These are phyloP conservation scores for Phialophora macrospora DNA, from an alignment of 2,329 filamentous ascomycete species.

Conservation along the genomic window DNA sequence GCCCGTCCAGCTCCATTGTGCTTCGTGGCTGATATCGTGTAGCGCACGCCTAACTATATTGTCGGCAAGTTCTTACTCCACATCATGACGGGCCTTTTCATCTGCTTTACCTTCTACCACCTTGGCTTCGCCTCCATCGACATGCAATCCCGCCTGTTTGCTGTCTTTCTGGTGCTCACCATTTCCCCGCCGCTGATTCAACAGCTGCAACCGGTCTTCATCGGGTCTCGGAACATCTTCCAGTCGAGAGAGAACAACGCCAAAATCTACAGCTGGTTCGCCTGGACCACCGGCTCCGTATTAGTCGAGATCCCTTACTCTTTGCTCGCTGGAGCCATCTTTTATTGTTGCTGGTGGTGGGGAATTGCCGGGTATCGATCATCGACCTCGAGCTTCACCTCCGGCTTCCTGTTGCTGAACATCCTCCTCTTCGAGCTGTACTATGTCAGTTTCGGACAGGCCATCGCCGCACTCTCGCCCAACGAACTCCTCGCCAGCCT, in stretches of 20 bases:
- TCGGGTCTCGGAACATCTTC: constrained; percentile 70
- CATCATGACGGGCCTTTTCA: constrained; percentile 68
- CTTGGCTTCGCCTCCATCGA: constrained; percentile 63
- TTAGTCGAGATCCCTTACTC: constrained; percentile 73
- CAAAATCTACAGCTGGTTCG: constrained; percentile 79
- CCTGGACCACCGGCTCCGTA: constrained; percentile 69
- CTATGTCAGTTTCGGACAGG: constrained; percentile 59
- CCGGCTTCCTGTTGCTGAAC: constrained; percentile 67
- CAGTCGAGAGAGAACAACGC: constrained; percentile 73
- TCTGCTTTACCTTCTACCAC: constrained; percentile 72
- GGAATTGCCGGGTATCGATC: constrained; percentile 60
- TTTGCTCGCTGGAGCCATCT: constrained; percentile 67
- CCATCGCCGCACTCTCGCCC: constrained; percentile 68
- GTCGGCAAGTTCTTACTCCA: constrained; percentile 66
- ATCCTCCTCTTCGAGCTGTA: constrained; percentile 69
- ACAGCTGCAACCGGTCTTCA: constrained; percentile 74
- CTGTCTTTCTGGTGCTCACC: constrained; percentile 76
- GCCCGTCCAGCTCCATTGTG: not conserved
- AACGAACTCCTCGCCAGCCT: constrained; percentile 70
- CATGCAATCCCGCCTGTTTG: constrained; percentile 74
- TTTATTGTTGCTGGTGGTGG: constrained; percentile 70
- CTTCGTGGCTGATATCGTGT: constrained; percentile 8
- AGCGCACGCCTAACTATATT: constrained; percentile 64
- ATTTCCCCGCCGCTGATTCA: constrained; percentile 76
- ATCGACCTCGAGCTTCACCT: constrained; percentile 53